Percentiles rank a stretch among this genome's conserved stretches.
These are phyloP conservation scores for Sporopachydermia lactativora DNA, from an alignment of 805 yeast species.

Conservation along the genomic window DNA sequence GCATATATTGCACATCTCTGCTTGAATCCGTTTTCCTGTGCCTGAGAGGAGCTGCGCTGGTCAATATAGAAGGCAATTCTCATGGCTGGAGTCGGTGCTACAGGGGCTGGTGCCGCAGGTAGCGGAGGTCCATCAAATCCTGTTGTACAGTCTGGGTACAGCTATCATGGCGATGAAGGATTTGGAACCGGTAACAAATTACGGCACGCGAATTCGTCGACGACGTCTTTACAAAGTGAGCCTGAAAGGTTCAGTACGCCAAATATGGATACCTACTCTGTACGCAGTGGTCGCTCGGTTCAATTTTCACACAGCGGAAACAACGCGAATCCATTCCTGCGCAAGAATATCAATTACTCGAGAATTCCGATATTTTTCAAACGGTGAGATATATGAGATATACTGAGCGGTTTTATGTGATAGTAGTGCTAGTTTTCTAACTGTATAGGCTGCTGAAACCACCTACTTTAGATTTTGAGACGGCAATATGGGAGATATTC, in stretches of 20 bases:
- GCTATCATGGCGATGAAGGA: not conserved
- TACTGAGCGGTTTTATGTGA: not conserved
- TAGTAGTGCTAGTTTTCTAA: not conserved
- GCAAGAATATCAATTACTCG: not conserved
- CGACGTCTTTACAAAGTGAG: not conserved
- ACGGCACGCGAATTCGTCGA: not conserved
- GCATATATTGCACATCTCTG: too few relatives aligned
- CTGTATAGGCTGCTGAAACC: constrained; percentile 48
- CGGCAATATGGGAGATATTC: constrained; percentile 84
- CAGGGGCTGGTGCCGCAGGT: too few relatives aligned
- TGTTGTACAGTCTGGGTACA: too few relatives aligned
- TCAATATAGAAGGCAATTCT: too few relatives aligned
- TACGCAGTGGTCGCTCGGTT: not conserved
- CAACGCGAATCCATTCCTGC: not conserved
- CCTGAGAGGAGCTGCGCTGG: too few relatives aligned
- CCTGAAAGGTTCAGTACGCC: not conserved
- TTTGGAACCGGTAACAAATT: not conserved
- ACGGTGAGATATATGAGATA: not conserved
- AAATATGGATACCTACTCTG: not conserved
- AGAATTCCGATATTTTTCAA: constrained; percentile 19
- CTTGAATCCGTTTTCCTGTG: too few relatives aligned
- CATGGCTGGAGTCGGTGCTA: too few relatives aligned
- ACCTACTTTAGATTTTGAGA: constrained; percentile 77
- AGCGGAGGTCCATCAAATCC: too few relatives aligned
- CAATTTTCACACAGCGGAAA: not conserved